Percentiles rank a stretch among this genome's conserved stretches.
Conservation (phyloP, 2,329 filamentous ascomycete species). For the Nigrograna mackinnonii region DNA sequence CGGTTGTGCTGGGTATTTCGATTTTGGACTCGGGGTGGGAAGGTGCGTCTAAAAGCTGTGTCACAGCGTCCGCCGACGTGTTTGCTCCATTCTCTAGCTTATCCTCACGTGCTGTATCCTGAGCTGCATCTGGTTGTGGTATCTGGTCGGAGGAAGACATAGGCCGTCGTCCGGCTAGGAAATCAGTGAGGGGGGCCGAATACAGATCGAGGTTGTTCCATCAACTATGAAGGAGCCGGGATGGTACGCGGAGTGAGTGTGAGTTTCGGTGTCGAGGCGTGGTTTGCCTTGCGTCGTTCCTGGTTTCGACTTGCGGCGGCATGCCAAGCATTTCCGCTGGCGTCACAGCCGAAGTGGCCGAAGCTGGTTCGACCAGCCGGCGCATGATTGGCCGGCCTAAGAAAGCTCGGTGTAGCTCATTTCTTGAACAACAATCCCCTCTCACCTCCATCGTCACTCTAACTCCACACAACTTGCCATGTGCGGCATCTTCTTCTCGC, state of each 20-base stretch:
- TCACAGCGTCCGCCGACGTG: constrained; percentile 6
- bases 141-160: constrained; percentile 39
- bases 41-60: too few species aligned
- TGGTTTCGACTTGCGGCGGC: constrained; percentile 13
- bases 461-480: constrained; percentile 16
- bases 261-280: too few species aligned
- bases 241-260: too few species aligned
- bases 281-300: too few species aligned
- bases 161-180: constrained; percentile 27
- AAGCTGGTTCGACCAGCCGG: too few species aligned
- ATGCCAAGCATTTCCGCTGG: constrained; percentile 15
- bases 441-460: background rate
- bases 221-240: too few species aligned
- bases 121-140: constrained; percentile 33
- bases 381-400: background rate
- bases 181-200: constrained; percentile 1
- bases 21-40: too few species aligned
- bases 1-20: too few species aligned
- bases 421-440: background rate
- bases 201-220: too few species aligned
- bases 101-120: constrained; percentile 18
- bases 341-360: too few species aligned
- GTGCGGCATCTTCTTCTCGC: constrained; percentile 57
- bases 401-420: too few species aligned
- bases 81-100: constrained; percentile 18